Evolutionary conservation across 306 rosid species (phyloP).

Genomic region (Trifolium dubium): DNA sequence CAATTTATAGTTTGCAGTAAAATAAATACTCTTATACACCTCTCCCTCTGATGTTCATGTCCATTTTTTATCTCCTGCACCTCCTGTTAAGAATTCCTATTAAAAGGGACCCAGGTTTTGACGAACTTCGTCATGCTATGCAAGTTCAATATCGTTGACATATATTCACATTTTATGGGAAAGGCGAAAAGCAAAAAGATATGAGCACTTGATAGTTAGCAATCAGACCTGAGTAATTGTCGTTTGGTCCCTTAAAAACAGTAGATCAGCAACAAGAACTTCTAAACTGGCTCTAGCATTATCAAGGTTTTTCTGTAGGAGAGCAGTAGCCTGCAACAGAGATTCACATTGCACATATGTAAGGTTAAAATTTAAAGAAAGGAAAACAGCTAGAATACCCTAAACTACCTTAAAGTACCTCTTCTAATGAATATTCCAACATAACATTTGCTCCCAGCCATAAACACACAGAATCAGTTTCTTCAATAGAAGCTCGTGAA

Average conservation of each 20-base stretch:
- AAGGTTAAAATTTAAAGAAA: conserved; percentile 1
- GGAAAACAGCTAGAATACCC: conserved; percentile 22
- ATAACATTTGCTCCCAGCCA: conserved; percentile 98
- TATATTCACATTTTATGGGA: background rate
- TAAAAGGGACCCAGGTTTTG: conserved; percentile 2
- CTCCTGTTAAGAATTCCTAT: background rate
- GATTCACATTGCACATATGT: conserved; percentile 31
- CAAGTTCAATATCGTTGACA: background rate
- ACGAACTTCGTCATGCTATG: conserved; percentile 2
- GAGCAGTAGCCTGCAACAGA: conserved; percentile 76
- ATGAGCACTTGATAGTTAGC: conserved; percentile 7
- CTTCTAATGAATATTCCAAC: conserved; percentile 92
- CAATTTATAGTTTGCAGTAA: background rate
- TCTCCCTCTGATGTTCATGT: conserved; percentile 9
- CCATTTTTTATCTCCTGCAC: background rate
- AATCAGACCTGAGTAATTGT: conserved; percentile 86
- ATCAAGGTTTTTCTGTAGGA: conserved; percentile 73
- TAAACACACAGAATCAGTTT: conserved; percentile 76
- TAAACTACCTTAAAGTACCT: conserved; percentile 56
- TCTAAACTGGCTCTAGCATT: conserved; percentile 89
- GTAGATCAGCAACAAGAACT: conserved; percentile 83
- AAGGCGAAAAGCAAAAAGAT: background rate
- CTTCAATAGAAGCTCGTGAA: conserved; percentile 78
- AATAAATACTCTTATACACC: background rate
- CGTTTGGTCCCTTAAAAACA: conserved; percentile 91